These are phyloP conservation scores for Tetradesmus lagerheimii DNA, from an alignment of 139 green algal genomes.

Conservation along the genomic window DNA sequence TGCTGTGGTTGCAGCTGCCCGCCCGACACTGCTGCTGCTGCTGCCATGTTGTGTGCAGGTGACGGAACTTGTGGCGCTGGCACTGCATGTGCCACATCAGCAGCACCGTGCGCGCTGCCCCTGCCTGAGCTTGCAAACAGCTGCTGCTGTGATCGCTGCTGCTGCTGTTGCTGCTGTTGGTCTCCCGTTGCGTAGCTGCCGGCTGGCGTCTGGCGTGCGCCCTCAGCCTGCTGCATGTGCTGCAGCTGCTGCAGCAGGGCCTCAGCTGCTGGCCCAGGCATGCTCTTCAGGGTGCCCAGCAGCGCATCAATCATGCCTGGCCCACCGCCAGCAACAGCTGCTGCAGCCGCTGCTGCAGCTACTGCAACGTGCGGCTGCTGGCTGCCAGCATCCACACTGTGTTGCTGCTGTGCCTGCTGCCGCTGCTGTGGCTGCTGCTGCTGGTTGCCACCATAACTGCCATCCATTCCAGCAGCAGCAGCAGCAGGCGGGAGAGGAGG, in stretches of 20 bases:
- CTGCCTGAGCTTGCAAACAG: not conserved
- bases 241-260: not conserved
- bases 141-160: not conserved
- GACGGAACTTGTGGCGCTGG: not conserved
- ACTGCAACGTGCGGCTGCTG: not conserved
- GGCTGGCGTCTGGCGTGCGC: not conserved
- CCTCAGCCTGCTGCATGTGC: not conserved
- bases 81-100: not conserved
- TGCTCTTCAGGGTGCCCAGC: not conserved
- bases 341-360: not conserved
- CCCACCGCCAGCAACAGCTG: not conserved
- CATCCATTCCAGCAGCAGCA: not conserved
- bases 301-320: not conserved
- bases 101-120: not conserved
- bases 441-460: not conserved
- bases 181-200: not conserved
- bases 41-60: not conserved
- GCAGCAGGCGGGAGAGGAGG: not conserved
- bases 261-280: not conserved
- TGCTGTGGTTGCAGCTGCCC: not conserved
- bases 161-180: conserved; percentile 15
- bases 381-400: not conserved
- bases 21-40: not conserved
- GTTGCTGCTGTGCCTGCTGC: not conserved
- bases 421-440: conserved; percentile 21